Evolutionary conservation across 306 rosid species (phyloP).

Genomic region (Dalbergia cultrata): DNA sequence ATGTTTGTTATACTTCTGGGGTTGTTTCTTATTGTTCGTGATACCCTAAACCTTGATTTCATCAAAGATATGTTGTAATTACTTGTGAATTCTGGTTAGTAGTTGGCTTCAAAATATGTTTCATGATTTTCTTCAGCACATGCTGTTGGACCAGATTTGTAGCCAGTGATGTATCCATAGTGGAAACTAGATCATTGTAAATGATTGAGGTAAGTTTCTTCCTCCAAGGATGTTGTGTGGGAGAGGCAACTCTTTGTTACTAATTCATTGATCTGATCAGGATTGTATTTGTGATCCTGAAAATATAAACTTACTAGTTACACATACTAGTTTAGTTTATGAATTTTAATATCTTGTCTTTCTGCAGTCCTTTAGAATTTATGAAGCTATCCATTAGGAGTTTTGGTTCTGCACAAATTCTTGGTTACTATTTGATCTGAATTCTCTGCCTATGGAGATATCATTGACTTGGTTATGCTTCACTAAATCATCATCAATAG

Average conservation of each 20-base stretch:
- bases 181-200: conserved; percentile 45
- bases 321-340: conserved; percentile 45
- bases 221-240: conserved; percentile 46
- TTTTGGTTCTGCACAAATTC: conserved; percentile 21
- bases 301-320: conserved; percentile 48
- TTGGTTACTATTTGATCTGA: conserved; percentile 16
- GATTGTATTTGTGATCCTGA: conserved; percentile 53
- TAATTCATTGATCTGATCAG: conserved; percentile 50
- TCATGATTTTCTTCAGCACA: conserved; percentile 44
- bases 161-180: conserved; percentile 39
- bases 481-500: neutral
- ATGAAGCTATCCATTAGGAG: conserved; percentile 24
- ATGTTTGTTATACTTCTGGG: conserved; percentile 85
- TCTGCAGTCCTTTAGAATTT: conserved; percentile 31
- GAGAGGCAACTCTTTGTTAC: conserved; percentile 45
- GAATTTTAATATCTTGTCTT: conserved; percentile 41
- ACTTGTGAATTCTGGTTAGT: conserved; percentile 38
- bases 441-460: conserved; percentile 21
- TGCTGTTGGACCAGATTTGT: conserved; percentile 47
- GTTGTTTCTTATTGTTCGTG: conserved; percentile 80
- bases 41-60: conserved; percentile 91
- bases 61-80: conserved; percentile 78
- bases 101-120: conserved; percentile 40
- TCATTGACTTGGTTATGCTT: conserved; percentile 29
- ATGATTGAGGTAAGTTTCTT: conserved; percentile 51